These are phyloP conservation scores for Yarrowia sp. DNA, from an alignment of 805 yeast species.

Conservation along the genomic window DNA sequence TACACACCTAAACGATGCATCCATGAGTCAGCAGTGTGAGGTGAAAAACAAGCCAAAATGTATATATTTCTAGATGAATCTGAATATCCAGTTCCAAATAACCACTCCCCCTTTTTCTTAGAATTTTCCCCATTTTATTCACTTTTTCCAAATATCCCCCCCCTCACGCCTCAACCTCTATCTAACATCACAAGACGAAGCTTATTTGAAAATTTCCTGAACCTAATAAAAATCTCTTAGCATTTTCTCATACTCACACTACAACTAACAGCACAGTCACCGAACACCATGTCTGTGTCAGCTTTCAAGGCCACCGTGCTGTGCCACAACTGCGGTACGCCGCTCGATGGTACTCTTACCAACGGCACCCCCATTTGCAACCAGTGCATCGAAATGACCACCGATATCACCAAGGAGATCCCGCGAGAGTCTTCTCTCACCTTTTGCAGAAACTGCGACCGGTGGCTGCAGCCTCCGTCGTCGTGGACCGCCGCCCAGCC, in stretches of 20 bases:
- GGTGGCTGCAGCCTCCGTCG: conserved; percentile 91
- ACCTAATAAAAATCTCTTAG: conserved; percentile 11
- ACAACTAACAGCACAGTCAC: not conserved
- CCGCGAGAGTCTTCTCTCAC: conserved; percentile 88
- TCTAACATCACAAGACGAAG: conserved; percentile 4
- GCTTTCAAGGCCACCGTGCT: conserved; percentile 74
- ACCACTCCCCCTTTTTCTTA: too few species aligned
- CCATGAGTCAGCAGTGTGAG: not conserved
- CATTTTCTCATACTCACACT: not conserved
- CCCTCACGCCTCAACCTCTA: not conserved
- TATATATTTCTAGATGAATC: too few species aligned
- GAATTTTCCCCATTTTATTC: too few species aligned
- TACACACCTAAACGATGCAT: not conserved
- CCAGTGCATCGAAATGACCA: conserved; percentile 93
- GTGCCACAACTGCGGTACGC: conserved; percentile 98
- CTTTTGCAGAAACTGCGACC: conserved; percentile 96
- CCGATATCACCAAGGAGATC: conserved; percentile 91
- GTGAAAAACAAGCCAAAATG: not conserved
- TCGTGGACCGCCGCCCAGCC: conserved; percentile 92
- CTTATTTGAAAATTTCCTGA: conserved; percentile 27
- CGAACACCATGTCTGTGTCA: conserved; percentile 28
- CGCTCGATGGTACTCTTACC: conserved; percentile 84
- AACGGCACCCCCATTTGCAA: conserved; percentile 81
- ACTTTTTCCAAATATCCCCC: not conserved
- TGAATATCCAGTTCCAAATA: too few species aligned